Evolutionary conservation across 805 yeast species (phyloP).

Genomic region (Schizosaccharomyces osmophilus): DNA sequence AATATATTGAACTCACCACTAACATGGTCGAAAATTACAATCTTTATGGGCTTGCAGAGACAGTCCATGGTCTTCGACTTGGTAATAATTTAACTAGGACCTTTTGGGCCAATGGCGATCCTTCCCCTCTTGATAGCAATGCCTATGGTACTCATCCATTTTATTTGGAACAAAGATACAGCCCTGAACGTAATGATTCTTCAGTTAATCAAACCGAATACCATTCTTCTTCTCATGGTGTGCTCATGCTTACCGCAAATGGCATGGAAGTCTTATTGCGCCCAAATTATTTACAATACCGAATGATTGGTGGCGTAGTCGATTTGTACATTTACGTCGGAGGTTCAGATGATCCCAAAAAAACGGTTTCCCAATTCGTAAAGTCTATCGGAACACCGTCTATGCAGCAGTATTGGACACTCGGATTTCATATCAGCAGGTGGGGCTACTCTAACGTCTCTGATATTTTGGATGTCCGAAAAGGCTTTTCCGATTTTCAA

Average conservation of each 20-base stretch:
- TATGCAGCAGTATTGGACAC: slow-evolving; percentile 39
- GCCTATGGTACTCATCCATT: slow-evolving; percentile 16
- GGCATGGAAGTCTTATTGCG: slow-evolving; percentile 1
- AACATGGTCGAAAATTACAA: slow-evolving; percentile 13
- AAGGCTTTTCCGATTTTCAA: slow-evolving; percentile 32
- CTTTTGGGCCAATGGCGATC: slow-evolving; percentile 14
- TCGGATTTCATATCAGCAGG: slow-evolving; percentile 73
- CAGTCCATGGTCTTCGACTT: slow-evolving; percentile 13
- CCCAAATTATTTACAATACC: not conserved
- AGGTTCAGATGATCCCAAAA: slow-evolving; percentile 19
- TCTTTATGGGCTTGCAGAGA: slow-evolving; percentile 16
- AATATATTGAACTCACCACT: slow-evolving; percentile 15
- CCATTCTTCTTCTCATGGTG: slow-evolving; percentile 8
- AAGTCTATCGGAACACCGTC: slow-evolving; percentile 34
- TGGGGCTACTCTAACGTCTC: slow-evolving; percentile 65
- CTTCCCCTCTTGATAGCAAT: slow-evolving; percentile 13
- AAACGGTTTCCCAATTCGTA: slow-evolving; percentile 29
- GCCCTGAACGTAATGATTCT: not conserved
- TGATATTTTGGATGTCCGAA: slow-evolving; percentile 38
- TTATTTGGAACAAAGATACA: slow-evolving; percentile 10
- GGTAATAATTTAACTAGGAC: slow-evolving; percentile 14
- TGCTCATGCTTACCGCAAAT: not conserved
- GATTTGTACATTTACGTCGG: slow-evolving; percentile 12
- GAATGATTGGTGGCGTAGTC: not conserved
- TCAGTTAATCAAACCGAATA: not conserved